A percentile compares a stretch with the other conserved stretches of the same genome.
phyloP scores from a whole-genome alignment of 176 grass and related monocot species.

The Avena insularis region DNA sequence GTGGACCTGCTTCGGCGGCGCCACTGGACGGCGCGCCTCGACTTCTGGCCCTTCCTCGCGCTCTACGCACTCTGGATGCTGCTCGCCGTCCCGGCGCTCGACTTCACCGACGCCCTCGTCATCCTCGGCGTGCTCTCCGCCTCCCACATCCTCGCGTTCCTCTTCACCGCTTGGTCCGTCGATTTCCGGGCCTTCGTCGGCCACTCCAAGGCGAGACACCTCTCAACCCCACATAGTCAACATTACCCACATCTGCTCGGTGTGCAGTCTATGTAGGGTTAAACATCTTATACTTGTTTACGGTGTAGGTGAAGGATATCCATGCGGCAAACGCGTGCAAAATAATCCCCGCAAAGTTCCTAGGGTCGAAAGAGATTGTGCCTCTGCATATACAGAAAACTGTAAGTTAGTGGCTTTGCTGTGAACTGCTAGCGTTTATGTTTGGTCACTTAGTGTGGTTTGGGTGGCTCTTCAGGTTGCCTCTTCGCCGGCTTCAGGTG shows the following conservation, averaged over 20 bases:
- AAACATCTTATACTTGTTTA: conserved; percentile 37
- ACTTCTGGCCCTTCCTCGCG: conserved; percentile 91
- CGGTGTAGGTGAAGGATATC: conserved; percentile 74
- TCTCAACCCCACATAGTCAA: conserved; percentile 18
- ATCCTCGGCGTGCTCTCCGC: conserved; percentile 65
- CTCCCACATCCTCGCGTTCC: conserved; percentile 77
- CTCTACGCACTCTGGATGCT: conserved; percentile 83
- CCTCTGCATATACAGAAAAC: conserved; percentile 65
- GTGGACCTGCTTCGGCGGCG: conserved; percentile 82
- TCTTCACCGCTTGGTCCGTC: conserved; percentile 96
- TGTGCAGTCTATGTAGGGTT: conserved; percentile 30
- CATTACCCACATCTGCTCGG: conserved; percentile 7
- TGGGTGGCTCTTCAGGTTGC: conserved; percentile 57
- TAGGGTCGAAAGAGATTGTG: conserved; percentile 94
- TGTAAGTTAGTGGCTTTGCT: conserved; percentile 58
- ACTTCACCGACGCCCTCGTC: conserved; percentile 83
- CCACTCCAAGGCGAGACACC: conserved; percentile 71
- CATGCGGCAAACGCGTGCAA: conserved; percentile 76
- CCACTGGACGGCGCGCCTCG: conserved; percentile 83
- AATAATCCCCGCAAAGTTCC: conserved; percentile 88
- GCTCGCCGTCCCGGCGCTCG: conserved; percentile 75
- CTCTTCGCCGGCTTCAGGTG: conserved; percentile 62
- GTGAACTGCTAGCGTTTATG: not conserved
- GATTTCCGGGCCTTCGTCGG: conserved; percentile 88
- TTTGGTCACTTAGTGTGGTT: conserved; percentile 20